Conservation (phyloP, 495 filamentous ascomycete species). For the Tuber umbilicatum region DNA sequence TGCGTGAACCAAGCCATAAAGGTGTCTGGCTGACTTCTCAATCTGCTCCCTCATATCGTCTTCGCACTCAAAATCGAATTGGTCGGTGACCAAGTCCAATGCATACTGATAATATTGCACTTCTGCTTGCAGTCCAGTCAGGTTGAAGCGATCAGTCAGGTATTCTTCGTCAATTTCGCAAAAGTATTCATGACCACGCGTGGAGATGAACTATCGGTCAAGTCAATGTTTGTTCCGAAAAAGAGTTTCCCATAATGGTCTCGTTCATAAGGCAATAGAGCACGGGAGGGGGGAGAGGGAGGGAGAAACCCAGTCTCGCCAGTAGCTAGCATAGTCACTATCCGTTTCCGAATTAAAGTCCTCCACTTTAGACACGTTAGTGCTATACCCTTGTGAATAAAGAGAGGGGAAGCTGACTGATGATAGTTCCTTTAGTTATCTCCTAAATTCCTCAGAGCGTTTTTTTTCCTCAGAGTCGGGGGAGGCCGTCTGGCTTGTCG, state of each 20-base stretch:
- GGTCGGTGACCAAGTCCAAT: conserved; percentile 97
- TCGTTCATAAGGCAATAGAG: conserved; percentile 10
- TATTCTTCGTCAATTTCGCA: conserved; percentile 99
- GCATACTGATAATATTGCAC: conserved; percentile 99
- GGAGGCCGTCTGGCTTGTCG: background rate
- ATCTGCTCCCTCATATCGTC: conserved; percentile 97
- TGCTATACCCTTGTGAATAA: background rate
- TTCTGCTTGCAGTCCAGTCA: conserved; percentile 93
- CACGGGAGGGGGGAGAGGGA: conserved; percentile 11
- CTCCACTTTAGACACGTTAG: conserved; percentile 54
- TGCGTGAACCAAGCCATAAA: conserved; percentile 95
- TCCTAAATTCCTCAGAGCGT: background rate
- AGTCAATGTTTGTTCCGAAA: conserved; percentile 21
- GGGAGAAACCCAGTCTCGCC: conserved; percentile 77
- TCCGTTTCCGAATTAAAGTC: conserved; percentile 97
- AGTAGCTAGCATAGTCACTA: conserved; percentile 98
- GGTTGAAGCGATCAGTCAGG: conserved; percentile 94
- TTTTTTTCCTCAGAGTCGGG: background rate
- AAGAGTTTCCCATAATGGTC: conserved; percentile 4
- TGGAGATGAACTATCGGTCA: conserved; percentile 83
- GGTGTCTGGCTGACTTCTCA: conserved; percentile 90
- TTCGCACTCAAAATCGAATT: conserved; percentile 97
- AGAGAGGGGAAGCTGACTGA: conserved; percentile 5
- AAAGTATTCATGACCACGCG: conserved; percentile 96
- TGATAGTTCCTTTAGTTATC: background rate